Base-by-base conservation (phyloP, 306 rosid genomes). In the Cotoneaster glaucophyllus region DNA sequence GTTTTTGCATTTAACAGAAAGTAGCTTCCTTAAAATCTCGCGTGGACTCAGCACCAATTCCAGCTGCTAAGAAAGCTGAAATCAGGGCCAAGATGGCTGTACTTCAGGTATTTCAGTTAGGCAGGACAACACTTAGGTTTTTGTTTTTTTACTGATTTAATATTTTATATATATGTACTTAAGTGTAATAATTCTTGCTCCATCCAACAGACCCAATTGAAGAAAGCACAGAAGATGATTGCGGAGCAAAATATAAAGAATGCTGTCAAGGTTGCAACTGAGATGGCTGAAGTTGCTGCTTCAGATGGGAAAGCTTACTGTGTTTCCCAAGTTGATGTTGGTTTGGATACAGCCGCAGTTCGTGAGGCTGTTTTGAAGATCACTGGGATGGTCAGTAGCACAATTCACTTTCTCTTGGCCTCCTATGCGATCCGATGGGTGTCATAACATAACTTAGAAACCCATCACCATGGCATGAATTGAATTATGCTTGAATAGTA, bases 311-410 rank as follows among this genome's bases (percentile, higher is more conserved):
- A 87, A 84, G 34, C 82, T 7, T 96, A 88, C 81, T 96, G 97
- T 74, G 70, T 96, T 77, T 88, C 97, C 80, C 83, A 70, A 14
- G 96, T 96, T 61, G 76, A 90, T 68, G 98, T 96, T 76, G 99
- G 99, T 76, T 81, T 92, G 77, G 99, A 96, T 87, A 90, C 70
- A 6, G 87, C 89, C 4, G 99, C 99, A n/a, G 97, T 96, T 69
- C 98, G 99, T 19, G 99, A 96, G 88, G 99, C 99, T 41, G 99
- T 92, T 76, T 65, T 83, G 69, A 89, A 84, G 84, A 91, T 87
- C 78, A 74, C 88, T 71, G 96, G 87, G 83, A 89, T 87, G 98
- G 99, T 96, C 41, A 64, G 65, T 79, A 44, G 21, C 74, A 45
- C 44, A 62, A 15, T 67, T 67, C 44, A 22, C 61, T 44, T 45